Percentiles rank a stretch among this genome's conserved stretches.
phyloP scores from a whole-genome alignment of 768 basidiomycete species.

The Suillus hirtellus region DNA sequence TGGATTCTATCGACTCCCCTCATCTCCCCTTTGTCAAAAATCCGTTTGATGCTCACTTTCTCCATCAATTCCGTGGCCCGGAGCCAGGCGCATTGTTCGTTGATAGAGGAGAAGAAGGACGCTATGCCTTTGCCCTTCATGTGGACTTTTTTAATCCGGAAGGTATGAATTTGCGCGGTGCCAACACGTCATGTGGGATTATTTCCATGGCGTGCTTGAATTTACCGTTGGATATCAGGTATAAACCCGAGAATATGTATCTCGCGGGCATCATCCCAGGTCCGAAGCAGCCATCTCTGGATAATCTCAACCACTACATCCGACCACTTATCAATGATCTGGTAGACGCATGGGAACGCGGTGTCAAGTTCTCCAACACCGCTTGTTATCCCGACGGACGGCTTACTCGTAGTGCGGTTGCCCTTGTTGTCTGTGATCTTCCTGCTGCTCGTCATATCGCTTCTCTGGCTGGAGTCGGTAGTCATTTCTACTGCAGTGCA shows the following conservation, averaged over 20 bases:
- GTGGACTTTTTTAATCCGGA: slow-evolving; percentile 8
- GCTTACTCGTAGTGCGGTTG: slow-evolving; percentile 17
- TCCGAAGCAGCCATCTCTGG: no score
- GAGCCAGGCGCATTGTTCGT: not conserved
- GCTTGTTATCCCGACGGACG: slow-evolving; percentile 14
- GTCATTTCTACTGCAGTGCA: slow-evolving; percentile 31
- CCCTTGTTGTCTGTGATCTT: slow-evolving; percentile 33
- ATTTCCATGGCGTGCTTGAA: no score
- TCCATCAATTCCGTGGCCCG: no score
- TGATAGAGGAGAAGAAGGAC: slow-evolving; percentile 19
- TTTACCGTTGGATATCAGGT: no score
- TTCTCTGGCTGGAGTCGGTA: slow-evolving; percentile 24
- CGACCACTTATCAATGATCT: slow-evolving; percentile 14
- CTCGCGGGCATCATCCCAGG: no score
- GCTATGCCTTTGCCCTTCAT: slow-evolving; percentile 31
- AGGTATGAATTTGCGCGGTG: no score
- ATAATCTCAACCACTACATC: no score
- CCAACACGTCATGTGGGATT: no score
- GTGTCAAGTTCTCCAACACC: slow-evolving; percentile 19
- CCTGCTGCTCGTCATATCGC: slow-evolving; percentile 24
- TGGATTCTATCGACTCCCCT: not conserved
- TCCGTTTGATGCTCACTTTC: not conserved
- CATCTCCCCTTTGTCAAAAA: slow-evolving; percentile 10
- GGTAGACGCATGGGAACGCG: slow-evolving; percentile 16
- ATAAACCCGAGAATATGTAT: no score